Conservation (phyloP, 2,329 filamentous ascomycete genomes). For the Fusarium chaquense region DNA sequence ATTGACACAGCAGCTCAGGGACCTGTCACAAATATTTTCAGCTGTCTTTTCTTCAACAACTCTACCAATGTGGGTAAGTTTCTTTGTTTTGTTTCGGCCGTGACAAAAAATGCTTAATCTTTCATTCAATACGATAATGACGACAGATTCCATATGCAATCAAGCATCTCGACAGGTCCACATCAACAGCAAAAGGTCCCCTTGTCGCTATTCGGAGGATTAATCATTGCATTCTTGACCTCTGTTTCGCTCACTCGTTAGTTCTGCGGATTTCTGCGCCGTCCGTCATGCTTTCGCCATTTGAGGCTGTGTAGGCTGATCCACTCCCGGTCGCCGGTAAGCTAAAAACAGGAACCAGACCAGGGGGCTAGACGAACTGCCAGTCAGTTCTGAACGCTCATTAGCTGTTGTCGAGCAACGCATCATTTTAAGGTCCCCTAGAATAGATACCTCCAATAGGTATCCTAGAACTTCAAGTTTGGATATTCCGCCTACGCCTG, state of each 20-base stretch:
- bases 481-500: constrained; percentile 9
- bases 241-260: background rate
- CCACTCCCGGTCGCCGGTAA: constrained; percentile 34
- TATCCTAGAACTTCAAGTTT: constrained; percentile 26
- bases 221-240: constrained; percentile 5
- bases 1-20: background rate
- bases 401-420: constrained; percentile 15
- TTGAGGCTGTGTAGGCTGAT: constrained; percentile 39
- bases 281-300: constrained; percentile 21
- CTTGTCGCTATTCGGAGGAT: constrained; percentile 26
- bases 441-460: constrained; percentile 10
- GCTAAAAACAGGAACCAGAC: constrained; percentile 41
- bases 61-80: background rate
- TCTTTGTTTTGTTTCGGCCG: constrained; percentile 25
- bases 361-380: constrained; percentile 35
- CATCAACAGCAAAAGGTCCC: constrained; percentile 9
- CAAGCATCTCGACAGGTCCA: constrained; percentile 33
- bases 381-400: constrained; percentile 19
- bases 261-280: constrained; percentile 9
- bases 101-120: constrained; percentile 6
- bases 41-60: constrained; percentile 10
- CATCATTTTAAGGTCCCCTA: constrained; percentile 28
- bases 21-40: constrained; percentile 8
- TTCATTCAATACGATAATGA: constrained; percentile 23
- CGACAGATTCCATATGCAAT: constrained; percentile 23